Evolutionary conservation across 345 rosid species (phyloP), one percentile per base, ranked within the genome.

Genomic region (Euphorbia peplus): DNA sequence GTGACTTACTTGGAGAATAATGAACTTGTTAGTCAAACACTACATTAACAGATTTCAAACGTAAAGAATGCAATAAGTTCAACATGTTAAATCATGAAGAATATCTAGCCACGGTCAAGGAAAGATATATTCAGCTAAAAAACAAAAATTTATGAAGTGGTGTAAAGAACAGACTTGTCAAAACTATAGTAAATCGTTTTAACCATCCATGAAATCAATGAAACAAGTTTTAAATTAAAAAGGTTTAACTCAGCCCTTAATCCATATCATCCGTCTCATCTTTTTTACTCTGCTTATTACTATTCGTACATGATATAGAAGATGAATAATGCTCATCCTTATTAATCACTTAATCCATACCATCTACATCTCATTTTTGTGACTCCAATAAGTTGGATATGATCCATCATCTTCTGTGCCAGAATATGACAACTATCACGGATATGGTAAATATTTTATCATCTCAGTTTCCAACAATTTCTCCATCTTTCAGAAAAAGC

Each of bases 101-200:
- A 24, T 53, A 21, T 37, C 56, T 64, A 47, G 18, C 26, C 26
- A 16, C 13, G 10, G 25, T 48, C 29, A 13, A 26, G 35, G n/a
- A 7, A 46, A 63, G 26, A 60, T 44, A 22, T 24, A 61, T 61
- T 61, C 64, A 61, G 22, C 54, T 25, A 46, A 15, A 46, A 44
- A 25, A 2, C 9, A 2, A 9, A 13, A 16, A 44, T 10, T n/a
- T 15, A 35, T 25, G 29, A 46, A 26, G 37, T 28, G 15, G 19
- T 8, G 14, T 2, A 60, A 24, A 41, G 46, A n/a, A n/a, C n/a
- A 59, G 37, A 29, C 11, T 29, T 58, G 28, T 5, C 2, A 0
- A 18, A 59, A 9, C n/a, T 6, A 32, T 59, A 32, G 42, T 16
- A 56, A 56, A 8, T 4, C 12, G 13, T 55, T 55, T 11, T 25